Evolutionary conservation across 805 yeast genomes (phyloP).

Genomic region (Yamadazyma sp.): DNA sequence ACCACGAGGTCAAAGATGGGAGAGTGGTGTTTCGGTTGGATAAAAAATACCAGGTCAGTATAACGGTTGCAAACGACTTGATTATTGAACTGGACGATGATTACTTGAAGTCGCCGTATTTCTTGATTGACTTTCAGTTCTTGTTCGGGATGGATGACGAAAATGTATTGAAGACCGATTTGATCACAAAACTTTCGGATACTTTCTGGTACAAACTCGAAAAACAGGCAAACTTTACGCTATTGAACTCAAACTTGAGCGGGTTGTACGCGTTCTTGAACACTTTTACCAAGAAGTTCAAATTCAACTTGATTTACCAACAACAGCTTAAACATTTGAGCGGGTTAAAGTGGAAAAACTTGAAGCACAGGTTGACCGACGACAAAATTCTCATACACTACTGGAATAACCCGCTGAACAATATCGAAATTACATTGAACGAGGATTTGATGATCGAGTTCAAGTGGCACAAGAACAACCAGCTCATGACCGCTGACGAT

Average conservation of each 20-base stretch:
- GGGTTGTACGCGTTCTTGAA: constrained; percentile 60
- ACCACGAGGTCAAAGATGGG: constrained; percentile 73
- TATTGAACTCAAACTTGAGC: constrained; percentile 45
- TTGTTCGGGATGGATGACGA: constrained; percentile 50
- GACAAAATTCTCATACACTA: constrained; percentile 58
- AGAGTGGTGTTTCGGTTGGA: constrained; percentile 63
- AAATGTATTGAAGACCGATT: constrained; percentile 27
- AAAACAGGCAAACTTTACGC: constrained; percentile 51
- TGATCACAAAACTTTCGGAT: constrained; percentile 31
- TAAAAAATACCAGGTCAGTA: constrained; percentile 58
- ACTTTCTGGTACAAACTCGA: constrained; percentile 47
- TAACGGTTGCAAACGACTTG: constrained; percentile 67
- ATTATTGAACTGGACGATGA: constrained; percentile 50
- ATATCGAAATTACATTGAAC: constrained; percentile 62
- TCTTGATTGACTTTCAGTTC: constrained; percentile 74
- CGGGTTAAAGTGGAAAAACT: constrained; percentile 56
- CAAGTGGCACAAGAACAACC: constrained; percentile 65
- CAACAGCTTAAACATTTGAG: constrained; percentile 52
- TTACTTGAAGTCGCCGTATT: constrained; percentile 57
- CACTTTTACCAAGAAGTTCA: constrained; percentile 61
- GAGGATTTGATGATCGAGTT: constrained; percentile 47
- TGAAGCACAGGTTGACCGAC: constrained; percentile 54
- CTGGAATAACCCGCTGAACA: constrained; percentile 58
- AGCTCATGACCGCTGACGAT: constrained; percentile 24
- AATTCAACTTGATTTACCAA: constrained; percentile 54